phyloP scores from a whole-genome alignment of 495 filamentous ascomycete species.

The Penicillium coprophilum region DNA sequence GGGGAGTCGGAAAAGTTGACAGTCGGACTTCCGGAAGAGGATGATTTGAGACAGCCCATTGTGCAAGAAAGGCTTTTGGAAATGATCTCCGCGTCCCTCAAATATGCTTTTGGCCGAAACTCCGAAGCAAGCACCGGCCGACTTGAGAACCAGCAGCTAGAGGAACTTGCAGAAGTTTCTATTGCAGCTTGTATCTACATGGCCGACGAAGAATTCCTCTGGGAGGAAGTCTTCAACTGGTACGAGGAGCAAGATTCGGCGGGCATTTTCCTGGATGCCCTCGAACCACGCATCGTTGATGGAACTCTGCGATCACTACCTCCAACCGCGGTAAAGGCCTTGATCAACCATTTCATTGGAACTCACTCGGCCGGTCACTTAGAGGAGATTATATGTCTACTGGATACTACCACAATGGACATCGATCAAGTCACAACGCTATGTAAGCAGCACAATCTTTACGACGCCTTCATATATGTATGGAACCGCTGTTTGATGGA shows the following conservation, averaged over 20 bases:
- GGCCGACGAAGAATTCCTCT: conserved; percentile 75
- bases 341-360: conserved; percentile 75
- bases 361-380: conserved; percentile 69
- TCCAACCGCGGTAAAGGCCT: conserved; percentile 78
- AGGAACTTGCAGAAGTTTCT: conserved; percentile 76
- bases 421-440: conserved; percentile 89
- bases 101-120: conserved; percentile 77
- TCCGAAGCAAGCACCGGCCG: conserved; percentile 47
- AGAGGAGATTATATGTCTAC: conserved; percentile 93
- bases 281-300: conserved; percentile 83
- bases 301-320: conserved; percentile 73
- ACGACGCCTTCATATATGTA: conserved; percentile 94
- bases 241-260: conserved; percentile 76
- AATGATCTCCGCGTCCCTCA: conserved; percentile 91
- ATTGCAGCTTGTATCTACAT: conserved; percentile 80
- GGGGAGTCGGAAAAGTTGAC: conserved; percentile 89
- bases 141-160: conserved; percentile 58
- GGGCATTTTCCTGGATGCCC: conserved; percentile 77
- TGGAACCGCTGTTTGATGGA: conserved; percentile 90
- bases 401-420: conserved; percentile 88
- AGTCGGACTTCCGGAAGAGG: conserved; percentile 87
- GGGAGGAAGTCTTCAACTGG: conserved; percentile 85
- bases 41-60: conserved; percentile 69
- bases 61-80: conserved; percentile 88
- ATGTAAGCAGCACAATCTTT: conserved; percentile 86